Base-by-base conservation (phyloP, 768 basidiomycete species). In the Collybia sp. region DNA sequence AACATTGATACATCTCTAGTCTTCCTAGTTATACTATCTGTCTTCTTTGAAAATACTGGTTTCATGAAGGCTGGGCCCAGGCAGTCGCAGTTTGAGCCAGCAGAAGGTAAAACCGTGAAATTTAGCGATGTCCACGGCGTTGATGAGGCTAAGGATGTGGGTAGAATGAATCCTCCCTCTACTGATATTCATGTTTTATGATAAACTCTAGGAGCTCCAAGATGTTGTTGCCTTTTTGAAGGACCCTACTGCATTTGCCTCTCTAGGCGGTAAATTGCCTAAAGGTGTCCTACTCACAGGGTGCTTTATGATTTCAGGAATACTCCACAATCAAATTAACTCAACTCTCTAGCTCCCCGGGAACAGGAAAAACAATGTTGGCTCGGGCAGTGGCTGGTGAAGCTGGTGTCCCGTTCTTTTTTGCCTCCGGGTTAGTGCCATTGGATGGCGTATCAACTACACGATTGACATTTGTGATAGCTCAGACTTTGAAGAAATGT, bases 361-460 rank as follows among this genome's bases (percentile, higher is more conserved):
- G 95, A 52, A 98, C 96, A 12, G 96, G 96, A 61, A 99, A 99
- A 73, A 99, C 96, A 2, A 80, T 98, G 78, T 75, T 99, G n/a
- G 96, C 96, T 5, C 75, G 95, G 49, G 96, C 96, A 8, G 86
- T 97, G 5, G 96, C 96, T 2, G 96, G 96, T 40, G 96, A 99
- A 71, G 96, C 96, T 12, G 94, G 88, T 12, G 96, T 99, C 35
- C 93, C 93, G 0, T 99, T 99, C 74, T 84, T 97, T 64, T 96
- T 94, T 58, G 93, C 95, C 31, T 92, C 90, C 30, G 96, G 95
- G 83, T 84, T 58, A 56, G 75, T 56, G 40, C 10, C 38, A 32
- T 40, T 5, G 39, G 42, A 2, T 32, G 33, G 50, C 18, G 8
- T 13, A 36, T 48, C 40, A 42, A 43, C 43, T 38, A 54, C 41